These are phyloP conservation scores for Xylariaceae sp. DNA, from an alignment of 2,329 filamentous ascomycete species.

Conservation along the genomic window DNA sequence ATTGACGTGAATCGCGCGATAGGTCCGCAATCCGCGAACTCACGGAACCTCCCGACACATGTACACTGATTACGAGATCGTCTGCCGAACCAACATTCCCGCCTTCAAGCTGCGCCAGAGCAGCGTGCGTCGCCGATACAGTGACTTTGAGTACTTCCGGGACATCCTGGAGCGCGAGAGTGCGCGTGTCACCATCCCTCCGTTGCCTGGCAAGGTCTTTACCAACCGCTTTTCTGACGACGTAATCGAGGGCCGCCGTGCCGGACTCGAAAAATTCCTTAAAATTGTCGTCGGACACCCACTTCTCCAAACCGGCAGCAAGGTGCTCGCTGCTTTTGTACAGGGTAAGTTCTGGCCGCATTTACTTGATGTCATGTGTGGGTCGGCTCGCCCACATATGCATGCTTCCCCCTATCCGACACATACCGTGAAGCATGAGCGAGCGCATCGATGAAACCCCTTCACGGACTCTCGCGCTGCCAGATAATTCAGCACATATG, in stretches of 20 bases:
- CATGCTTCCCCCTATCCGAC: background rate
- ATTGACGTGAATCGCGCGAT: slow-evolving; percentile 12
- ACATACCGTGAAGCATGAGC: background rate
- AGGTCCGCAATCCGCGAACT: slow-evolving; percentile 91
- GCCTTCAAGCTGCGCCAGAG: slow-evolving; percentile 93
- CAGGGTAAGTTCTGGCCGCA: slow-evolving; percentile 60
- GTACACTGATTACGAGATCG: slow-evolving; percentile 99
- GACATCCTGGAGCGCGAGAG: slow-evolving; percentile 96
- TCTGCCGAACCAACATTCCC: slow-evolving; percentile 96
- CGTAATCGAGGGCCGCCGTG: slow-evolving; percentile 89
- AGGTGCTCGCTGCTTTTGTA: slow-evolving; percentile 92
- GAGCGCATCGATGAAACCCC: background rate
- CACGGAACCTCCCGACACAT: slow-evolving; percentile 91
- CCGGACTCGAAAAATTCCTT: slow-evolving; percentile 89
- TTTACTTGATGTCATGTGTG: background rate
- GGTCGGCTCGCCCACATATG: background rate
- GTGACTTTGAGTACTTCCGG: slow-evolving; percentile 97
- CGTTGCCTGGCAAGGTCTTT: slow-evolving; percentile 93
- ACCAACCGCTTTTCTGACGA: slow-evolving; percentile 97
- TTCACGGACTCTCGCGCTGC: background rate
- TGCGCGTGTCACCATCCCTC: slow-evolving; percentile 90
- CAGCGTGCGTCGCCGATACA: slow-evolving; percentile 87
- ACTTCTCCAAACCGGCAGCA: slow-evolving; percentile 92
- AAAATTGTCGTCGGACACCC: slow-evolving; percentile 98
- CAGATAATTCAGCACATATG: background rate